phyloP scores from a whole-genome alignment of 441 rosid species.

The Biscutella laevigata region DNA sequence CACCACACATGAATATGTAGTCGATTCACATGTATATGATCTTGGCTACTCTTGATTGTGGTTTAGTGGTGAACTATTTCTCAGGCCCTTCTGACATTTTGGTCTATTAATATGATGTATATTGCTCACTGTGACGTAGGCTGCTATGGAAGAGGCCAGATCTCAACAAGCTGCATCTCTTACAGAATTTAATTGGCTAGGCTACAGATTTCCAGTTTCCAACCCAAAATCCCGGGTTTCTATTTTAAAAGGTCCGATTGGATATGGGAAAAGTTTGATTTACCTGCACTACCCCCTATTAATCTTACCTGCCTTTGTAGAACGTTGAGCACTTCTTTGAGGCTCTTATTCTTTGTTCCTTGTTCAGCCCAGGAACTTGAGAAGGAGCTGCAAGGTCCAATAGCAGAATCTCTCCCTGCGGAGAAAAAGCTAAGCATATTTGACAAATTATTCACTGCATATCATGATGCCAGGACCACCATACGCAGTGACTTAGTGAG shows the following conservation, averaged over 20 bases:
- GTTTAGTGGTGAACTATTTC: conserved; percentile 8
- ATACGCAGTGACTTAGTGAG: conserved; percentile 91
- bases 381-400: conserved; percentile 80
- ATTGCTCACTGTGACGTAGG: conserved; percentile 16
- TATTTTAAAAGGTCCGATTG: conserved; percentile 24
- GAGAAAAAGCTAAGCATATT: conserved; percentile 70
- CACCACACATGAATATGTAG: neutral
- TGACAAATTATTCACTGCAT: conserved; percentile 84
- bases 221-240: conserved; percentile 54
- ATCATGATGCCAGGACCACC: conserved; percentile 86
- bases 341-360: conserved; percentile 21
- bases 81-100: neutral
- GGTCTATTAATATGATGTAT: neutral
- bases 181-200: conserved; percentile 95
- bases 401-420: conserved; percentile 57
- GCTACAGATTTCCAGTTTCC: conserved; percentile 78
- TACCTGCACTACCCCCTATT: no score
- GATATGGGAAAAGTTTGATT: conserved; percentile 4
- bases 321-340: conserved; percentile 9
- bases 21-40: conserved; percentile 32
- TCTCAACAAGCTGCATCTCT: conserved; percentile 55
- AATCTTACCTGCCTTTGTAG: conserved; percentile 1
- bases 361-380: conserved; percentile 90
- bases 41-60: conserved; percentile 23
- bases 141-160: conserved; percentile 33